phyloP scores from a whole-genome alignment of 495 filamentous ascomycete species.

The Hapsidospora chrysogenum region DNA sequence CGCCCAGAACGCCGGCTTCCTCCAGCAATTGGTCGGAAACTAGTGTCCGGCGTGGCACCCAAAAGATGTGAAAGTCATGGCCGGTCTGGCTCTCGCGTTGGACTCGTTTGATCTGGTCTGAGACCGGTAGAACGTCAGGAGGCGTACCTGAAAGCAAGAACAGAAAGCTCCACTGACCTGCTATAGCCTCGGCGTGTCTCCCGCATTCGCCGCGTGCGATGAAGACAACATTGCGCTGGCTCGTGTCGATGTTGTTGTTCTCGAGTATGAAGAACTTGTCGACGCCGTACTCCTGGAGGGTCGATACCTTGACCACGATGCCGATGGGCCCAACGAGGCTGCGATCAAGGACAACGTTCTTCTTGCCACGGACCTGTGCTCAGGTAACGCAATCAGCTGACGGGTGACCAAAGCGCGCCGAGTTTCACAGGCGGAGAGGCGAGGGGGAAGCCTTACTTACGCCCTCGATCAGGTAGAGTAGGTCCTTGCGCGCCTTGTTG shows the following conservation, averaged over 20 bases:
- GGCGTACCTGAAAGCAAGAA: too few relatives aligned
- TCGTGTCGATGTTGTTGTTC: constrained; percentile 80
- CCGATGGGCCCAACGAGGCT: constrained; percentile 77
- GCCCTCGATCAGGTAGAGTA: constrained; percentile 74
- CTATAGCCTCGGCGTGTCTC: constrained; percentile 63
- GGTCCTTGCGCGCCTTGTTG: constrained; percentile 70
- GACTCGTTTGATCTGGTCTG: constrained; percentile 83
- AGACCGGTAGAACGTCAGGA: neutral
- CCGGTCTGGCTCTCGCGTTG: constrained; percentile 69
- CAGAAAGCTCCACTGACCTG: constrained; percentile 53
- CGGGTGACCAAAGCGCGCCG: neutral
- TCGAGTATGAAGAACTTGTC: constrained; percentile 92
- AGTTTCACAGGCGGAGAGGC: neutral
- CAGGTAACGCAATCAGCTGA: constrained; percentile 2
- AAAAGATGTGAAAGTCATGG: constrained; percentile 91
- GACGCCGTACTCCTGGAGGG: constrained; percentile 72
- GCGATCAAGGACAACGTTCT: constrained; percentile 90
- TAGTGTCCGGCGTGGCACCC: constrained; percentile 79
- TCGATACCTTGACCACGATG: constrained; percentile 84
- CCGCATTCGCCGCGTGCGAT: constrained; percentile 77
- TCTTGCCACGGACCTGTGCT: constrained; percentile 82
- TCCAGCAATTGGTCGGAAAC: constrained; percentile 87
- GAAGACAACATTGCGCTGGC: constrained; percentile 91
- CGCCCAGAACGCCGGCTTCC: constrained; percentile 82
- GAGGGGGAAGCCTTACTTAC: constrained; percentile 45